Evolutionary conservation across 2,329 filamentous ascomycete genomes (phyloP).

Genomic region (Paradendryphiella salina): DNA sequence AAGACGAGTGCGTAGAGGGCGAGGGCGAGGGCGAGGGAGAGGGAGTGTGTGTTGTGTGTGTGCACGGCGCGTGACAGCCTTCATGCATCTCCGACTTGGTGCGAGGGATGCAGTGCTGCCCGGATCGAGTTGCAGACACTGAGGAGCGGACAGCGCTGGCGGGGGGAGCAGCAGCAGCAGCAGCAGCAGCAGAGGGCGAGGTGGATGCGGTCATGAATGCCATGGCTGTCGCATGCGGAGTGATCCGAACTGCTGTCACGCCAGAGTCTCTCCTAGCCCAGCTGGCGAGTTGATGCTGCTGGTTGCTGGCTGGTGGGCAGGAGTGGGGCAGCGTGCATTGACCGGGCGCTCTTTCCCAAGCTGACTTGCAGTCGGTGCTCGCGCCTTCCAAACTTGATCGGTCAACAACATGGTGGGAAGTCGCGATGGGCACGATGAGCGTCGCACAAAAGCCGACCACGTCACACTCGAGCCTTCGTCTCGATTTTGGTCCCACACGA

Average conservation of each 20-base stretch:
- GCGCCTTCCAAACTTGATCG: slow-evolving; percentile 21
- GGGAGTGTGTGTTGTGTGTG: too few relatives aligned
- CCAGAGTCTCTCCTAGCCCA: too few relatives aligned
- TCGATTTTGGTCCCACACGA: too few relatives aligned
- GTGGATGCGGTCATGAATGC: slow-evolving; percentile 9
- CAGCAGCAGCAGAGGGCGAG: background rate
- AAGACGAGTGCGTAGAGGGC: slow-evolving; percentile 31
- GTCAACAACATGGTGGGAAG: slow-evolving; percentile 20
- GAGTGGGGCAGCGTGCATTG: slow-evolving; percentile 23
- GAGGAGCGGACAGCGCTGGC: too few relatives aligned
- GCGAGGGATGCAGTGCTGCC: slow-evolving; percentile 33
- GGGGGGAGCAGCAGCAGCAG: too few relatives aligned
- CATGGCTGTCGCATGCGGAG: slow-evolving; percentile 1
- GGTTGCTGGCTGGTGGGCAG: background rate
- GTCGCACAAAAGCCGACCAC: slow-evolving; percentile 24
- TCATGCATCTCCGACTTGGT: slow-evolving; percentile 32
- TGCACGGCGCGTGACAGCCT: slow-evolving; percentile 41
- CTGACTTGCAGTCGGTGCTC: slow-evolving; percentile 6
- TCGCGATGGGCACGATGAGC: slow-evolving; percentile 17
- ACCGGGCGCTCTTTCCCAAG: slow-evolving; percentile 21
- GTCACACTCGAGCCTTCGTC: slow-evolving; percentile 10
- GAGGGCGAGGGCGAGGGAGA: slow-evolving; percentile 31
- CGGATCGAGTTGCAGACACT: slow-evolving; percentile 25
- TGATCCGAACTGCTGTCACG: slow-evolving; percentile 2
- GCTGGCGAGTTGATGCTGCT: background rate